These are phyloP conservation scores for Stentor roeselii DNA, from an alignment of 73 alveolate species.

Conservation along the genomic window DNA sequence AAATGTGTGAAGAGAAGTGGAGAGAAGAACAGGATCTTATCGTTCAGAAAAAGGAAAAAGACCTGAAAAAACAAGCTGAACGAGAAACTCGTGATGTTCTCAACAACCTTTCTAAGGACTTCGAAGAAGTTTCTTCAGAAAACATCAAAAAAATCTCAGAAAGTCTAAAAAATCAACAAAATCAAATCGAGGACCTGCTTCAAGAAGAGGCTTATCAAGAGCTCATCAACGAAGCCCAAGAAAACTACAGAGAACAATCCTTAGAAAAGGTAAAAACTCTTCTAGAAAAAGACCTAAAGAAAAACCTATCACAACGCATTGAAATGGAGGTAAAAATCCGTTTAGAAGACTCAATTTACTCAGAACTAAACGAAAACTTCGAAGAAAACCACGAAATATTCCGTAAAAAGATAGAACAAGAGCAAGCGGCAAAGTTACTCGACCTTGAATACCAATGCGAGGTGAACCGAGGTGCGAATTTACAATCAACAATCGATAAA, in stretches of 20 bases:
- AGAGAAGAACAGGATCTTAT: neutral
- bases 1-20: neutral
- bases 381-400: neutral
- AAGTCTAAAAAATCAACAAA: too few relatives aligned
- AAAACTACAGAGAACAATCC: neutral
- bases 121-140: neutral
- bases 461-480: neutral
- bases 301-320: neutral
- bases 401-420: neutral
- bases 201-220: neutral
- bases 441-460: neutral
- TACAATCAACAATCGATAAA: neutral
- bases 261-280: neutral
- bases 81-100: neutral
- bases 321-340: neutral
- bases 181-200: neutral
- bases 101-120: neutral
- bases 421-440: too few relatives aligned
- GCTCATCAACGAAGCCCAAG: neutral
- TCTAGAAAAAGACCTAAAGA: neutral
- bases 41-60: neutral
- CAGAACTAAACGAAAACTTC: neutral
- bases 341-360: neutral
- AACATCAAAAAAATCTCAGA: neutral
- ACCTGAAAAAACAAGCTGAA: neutral